phyloP scores from a whole-genome alignment of 306 rosid species.

The Prunus dulcis region DNA sequence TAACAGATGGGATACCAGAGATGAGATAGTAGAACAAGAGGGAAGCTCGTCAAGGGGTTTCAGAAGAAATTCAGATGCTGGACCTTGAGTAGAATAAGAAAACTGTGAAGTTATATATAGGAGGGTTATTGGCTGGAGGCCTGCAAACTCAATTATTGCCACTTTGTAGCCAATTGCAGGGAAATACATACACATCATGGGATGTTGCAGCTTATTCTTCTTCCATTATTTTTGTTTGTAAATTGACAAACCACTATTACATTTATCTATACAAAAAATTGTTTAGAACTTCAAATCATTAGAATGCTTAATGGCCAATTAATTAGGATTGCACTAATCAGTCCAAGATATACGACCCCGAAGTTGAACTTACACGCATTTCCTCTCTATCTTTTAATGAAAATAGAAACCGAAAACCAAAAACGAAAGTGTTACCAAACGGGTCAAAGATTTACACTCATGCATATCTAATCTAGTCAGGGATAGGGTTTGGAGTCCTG shows the following conservation, averaged over 20 bases:
- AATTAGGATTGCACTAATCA: not conserved
- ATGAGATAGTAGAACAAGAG: slow-evolving; percentile 3
- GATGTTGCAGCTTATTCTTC: not conserved
- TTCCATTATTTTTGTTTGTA: not conserved
- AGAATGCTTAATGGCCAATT: not conserved
- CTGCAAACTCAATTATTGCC: no score
- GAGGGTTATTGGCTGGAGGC: not conserved
- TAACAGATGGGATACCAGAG: slow-evolving; percentile 2
- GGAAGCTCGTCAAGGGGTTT: slow-evolving; percentile 16
- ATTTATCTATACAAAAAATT: not conserved
- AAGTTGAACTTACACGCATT: no score
- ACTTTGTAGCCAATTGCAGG: not conserved
- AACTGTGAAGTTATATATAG: not conserved
- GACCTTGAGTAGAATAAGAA: not conserved
- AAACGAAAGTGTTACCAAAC: no score
- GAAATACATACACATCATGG: not conserved
- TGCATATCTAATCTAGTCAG: not conserved
- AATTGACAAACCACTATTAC: not conserved
- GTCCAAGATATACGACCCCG: not conserved
- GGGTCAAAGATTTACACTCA: not conserved
- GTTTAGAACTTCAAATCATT: not conserved
- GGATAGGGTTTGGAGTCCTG: not conserved
- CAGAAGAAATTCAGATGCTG: not conserved
- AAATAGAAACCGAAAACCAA: not conserved
- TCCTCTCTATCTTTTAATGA: not conserved